These are phyloP conservation scores for Trichopus zeylanicus DNA, from an alignment of 116 monocot genomes.

Conservation along the genomic window DNA sequence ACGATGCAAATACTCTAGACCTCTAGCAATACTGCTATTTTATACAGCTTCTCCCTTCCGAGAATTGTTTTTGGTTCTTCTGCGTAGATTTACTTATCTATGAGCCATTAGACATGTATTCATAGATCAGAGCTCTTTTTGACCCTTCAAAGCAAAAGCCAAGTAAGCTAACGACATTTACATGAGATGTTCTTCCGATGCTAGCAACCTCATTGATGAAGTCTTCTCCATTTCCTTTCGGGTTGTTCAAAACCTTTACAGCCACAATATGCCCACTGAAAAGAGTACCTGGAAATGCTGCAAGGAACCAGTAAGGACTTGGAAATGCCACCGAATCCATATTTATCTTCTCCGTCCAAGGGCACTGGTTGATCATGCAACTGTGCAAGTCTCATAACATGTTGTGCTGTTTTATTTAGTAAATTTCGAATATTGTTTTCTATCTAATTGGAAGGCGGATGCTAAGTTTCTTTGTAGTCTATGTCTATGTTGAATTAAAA, in stretches of 20 bases:
- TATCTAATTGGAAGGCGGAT: too few species aligned
- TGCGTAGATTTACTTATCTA: constrained; percentile 56
- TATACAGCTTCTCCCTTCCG: constrained; percentile 27
- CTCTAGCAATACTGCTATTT: constrained; percentile 46
- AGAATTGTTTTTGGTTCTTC: constrained; percentile 9
- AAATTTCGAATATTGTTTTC: too few species aligned
- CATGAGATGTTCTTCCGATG: constrained; percentile 52
- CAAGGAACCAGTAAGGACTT: too few species aligned
- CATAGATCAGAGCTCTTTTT: constrained; percentile 63
- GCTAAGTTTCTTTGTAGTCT: too few species aligned
- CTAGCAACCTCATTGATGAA: constrained; percentile 62
- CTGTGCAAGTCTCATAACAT: too few species aligned
- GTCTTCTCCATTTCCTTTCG: constrained; percentile 44
- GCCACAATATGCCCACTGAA: constrained; percentile 50
- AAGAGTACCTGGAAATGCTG: constrained; percentile 25
- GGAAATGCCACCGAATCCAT: too few species aligned
- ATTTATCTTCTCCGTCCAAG: too few species aligned
- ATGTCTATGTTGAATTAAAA: too few species aligned
- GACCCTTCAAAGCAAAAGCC: constrained; percentile 43
- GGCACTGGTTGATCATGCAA: too few species aligned
- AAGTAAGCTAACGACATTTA: constrained; percentile 51
- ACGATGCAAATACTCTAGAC: constrained; percentile 54
- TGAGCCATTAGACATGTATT: constrained; percentile 60
- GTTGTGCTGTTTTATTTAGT: too few species aligned
- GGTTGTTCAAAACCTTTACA: constrained; percentile 63